Base-by-base conservation (phyloP, 2,329 filamentous ascomycete species). In the Akanthomyces dipterigenus region DNA sequence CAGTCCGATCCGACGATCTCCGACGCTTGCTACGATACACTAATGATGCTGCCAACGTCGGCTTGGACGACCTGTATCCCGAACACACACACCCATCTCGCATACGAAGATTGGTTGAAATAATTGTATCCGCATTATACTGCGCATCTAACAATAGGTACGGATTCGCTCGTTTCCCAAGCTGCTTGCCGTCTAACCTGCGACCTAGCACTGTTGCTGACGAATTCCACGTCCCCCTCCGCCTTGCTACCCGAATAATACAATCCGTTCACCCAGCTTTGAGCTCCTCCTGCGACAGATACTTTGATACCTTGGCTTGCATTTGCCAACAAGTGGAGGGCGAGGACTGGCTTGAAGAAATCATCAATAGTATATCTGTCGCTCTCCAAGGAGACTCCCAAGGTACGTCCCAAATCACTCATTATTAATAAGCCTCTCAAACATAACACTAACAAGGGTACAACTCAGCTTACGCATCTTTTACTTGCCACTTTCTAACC, bases 21-120 rank as follows among this genome's bases (percentile, higher is more conserved):
- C 70, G 69, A 38, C 76, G 84, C 59, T 70, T 86, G 40, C 71
- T 74, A 49, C 63, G 68, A 28, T 78, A 86, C 61, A 72, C 77
- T 43, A 66, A 68, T n/a, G 80, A 82, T 63, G 69, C 81, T 48
- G 67, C 72, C 9, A 67, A 68, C 12, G 70, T 70, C n/a, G 68
- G 72, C 26, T 72, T 77, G 50, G 59, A 68, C 12, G 66, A 69
- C 20, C 75, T 81, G 64, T 66, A 70, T 22, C 71, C 73, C 1
- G 66, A 65, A 3, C 63, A 67, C 14, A 63, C 72, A 7, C 70
- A 72, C 60, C 28, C 54, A 0, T 67, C 71, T 26, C 69, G 76
- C 45, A 63, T 78, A 34, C 66, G 66, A 45, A 68, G 68, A 31
- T 68, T 85, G 9, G 67, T 71, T 11, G 65, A 64, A 18, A 69